These are phyloP conservation scores for Collybia nuda DNA, from an alignment of 768 basidiomycete species.

Conservation along the genomic window DNA sequence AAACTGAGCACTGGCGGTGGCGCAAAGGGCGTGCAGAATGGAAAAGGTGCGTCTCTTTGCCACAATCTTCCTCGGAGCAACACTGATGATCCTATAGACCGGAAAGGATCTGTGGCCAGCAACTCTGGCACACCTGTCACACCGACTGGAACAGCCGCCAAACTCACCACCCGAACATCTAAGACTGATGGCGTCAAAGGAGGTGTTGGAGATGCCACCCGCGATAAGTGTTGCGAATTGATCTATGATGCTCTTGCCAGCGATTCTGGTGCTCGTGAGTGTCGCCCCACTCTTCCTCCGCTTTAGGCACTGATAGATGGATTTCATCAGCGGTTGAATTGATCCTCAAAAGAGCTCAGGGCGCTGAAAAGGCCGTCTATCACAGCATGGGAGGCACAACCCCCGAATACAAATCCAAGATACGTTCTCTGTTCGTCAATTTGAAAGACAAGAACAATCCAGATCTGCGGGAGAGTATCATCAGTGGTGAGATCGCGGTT, in stretches of 20 bases:
- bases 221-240: constrained; percentile 87
- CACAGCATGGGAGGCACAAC: constrained; percentile 43
- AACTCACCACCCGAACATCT: constrained; percentile 48
- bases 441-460: constrained; percentile 96
- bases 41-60: constrained; percentile 30
- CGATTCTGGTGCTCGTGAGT: constrained; percentile 89
- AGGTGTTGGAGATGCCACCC: constrained; percentile 65
- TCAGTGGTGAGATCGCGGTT: constrained; percentile 74
- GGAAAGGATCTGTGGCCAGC: constrained; percentile 23
- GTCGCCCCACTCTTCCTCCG: background rate
- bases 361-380: constrained; percentile 69
- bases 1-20: constrained; percentile 30
- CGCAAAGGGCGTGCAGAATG: constrained; percentile 20
- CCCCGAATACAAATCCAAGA: constrained; percentile 68
- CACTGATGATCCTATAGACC: constrained; percentile 2
- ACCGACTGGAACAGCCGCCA: constrained; percentile 26
- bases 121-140: constrained; percentile 40
- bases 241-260: constrained; percentile 88
- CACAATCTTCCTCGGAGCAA: constrained; percentile 4
- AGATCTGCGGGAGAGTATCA: constrained; percentile 77
- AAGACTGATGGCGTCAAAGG: constrained; percentile 72
- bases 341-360: constrained; percentile 64
- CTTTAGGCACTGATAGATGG: background rate
- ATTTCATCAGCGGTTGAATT: constrained; percentile 60
- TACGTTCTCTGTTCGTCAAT: constrained; percentile 88